Evolutionary conservation across 2,329 filamentous ascomycete genomes (phyloP), one percentile per base, ranked within the genome.

Genomic region (Penicillium aurantiogriseum): DNA sequence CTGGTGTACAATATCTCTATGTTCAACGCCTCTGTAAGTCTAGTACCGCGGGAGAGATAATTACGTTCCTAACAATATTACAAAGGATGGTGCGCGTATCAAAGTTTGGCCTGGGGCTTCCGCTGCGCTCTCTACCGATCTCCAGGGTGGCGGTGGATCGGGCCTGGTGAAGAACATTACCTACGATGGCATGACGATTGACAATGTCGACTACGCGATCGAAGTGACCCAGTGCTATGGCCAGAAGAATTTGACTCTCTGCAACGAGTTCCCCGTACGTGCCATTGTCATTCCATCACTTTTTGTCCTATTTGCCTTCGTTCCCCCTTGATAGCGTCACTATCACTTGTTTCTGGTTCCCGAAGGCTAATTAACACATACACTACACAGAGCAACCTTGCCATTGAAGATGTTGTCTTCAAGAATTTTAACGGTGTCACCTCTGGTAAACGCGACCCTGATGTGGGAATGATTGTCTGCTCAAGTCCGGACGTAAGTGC

Each of bases 61-160:
- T 58, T 53, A 70, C 74, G 73, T 33, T n/a, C 69, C 73, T 64
- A 75, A 78, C 56, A 69, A 68, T 2, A 0, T 8, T 27, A 23
- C 19, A 3, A 77, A 82, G 52, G 84, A 89, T 62, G 87, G 85
- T 31, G 88, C 87, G 0, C 84, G 88, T 58, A 89, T 91, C 76
- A 90, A 90, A 73, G 87, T 89, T 54, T 90, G 87, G 88, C 86
- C 87, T 0, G 85, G 85, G 35, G 67, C 80, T 19, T 65, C 79
- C 4, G 80, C 82, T 2, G 80, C 80, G 0, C 74, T 88, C 4
- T 83, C 83, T 19, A 83, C 80, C 19, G 83, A 86, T 54, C 79
- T 88, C 0, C 83, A 85, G 65, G 87, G 87, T 7, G 86, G 87
- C n/a, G 87, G 86, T 19, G 86, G 86, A 38, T 73, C 72, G 5